Percentiles rank a stretch among this genome's conserved stretches.
Conservation (phyloP, 2,329 filamentous ascomycete species). For the Juglanconis oblonga region DNA sequence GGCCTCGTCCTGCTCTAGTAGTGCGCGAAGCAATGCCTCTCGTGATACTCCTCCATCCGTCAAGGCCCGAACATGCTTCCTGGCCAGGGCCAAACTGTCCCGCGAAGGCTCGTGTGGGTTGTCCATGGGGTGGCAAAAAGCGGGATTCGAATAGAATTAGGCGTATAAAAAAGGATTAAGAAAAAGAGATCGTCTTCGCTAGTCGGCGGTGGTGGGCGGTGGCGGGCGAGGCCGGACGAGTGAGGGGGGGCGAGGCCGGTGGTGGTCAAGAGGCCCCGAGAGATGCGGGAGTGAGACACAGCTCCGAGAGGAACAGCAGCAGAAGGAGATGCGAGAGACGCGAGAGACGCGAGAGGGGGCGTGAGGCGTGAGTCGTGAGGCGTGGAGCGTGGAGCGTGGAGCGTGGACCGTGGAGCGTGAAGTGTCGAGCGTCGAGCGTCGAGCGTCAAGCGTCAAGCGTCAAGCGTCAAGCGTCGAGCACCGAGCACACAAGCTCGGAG, state of each 20-base stretch:
- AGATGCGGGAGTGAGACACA: neutral
- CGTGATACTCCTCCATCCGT: slow-evolving; percentile 28
- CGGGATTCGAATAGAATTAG: neutral
- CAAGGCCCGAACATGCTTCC: slow-evolving; percentile 31
- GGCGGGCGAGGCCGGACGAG: slow-evolving; percentile 1
- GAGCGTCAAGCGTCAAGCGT: too few relatives aligned
- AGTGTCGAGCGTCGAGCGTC: too few relatives aligned
- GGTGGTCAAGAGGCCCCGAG: neutral
- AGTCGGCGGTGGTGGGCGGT: neutral
- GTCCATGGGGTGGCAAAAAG: slow-evolving; percentile 22
- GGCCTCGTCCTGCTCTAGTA: slow-evolving; percentile 29
- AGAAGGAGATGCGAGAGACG: neutral
- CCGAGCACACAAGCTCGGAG: slow-evolving; percentile 5
- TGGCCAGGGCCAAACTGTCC: slow-evolving; percentile 28
- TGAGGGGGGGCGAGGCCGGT: neutral
- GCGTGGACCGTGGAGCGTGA: too few relatives aligned
- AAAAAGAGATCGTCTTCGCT: too few relatives aligned
- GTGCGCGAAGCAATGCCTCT: slow-evolving; percentile 30
- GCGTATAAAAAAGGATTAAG: neutral
- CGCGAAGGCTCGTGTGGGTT: slow-evolving; percentile 23
- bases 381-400: too few relatives aligned
- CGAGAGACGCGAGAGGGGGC: too few relatives aligned
- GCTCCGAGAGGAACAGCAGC: neutral
- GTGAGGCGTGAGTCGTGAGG: too few relatives aligned
- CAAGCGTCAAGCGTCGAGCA: neutral